Percentiles rank a stretch among this genome's conserved stretches.
Evolutionary conservation across 1,284 basidiomycete species (phyloP).

Genomic region (Pyrrhoderma noxium): DNA sequence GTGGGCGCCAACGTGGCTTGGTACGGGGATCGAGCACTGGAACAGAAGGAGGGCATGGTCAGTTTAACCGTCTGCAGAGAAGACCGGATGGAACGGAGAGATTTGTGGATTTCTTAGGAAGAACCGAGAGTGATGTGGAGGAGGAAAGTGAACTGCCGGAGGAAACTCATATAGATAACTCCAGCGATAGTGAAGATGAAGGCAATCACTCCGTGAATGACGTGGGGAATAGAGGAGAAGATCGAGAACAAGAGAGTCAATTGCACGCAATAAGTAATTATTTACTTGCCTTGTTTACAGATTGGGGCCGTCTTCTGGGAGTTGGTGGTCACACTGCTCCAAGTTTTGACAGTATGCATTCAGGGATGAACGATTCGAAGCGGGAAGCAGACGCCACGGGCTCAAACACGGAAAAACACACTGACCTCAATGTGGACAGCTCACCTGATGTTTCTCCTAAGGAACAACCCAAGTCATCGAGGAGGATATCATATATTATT

Average conservation of each 20-base stretch:
- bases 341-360: neutral
- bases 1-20: conserved; percentile 33
- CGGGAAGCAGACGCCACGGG: neutral
- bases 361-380: neutral
- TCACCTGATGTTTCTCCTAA: neutral
- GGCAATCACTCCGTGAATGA: conserved; percentile 20
- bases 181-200: conserved; percentile 14
- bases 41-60: conserved; percentile 35
- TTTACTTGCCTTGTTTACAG: conserved; percentile 65
- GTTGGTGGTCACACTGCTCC: conserved; percentile 21
- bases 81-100: conserved; percentile 53
- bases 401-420: neutral
- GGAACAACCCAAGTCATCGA: neutral
- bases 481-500: neutral
- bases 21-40: neutral
- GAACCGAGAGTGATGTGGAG: conserved; percentile 69
- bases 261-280: conserved; percentile 58
- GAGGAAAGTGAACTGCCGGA: conserved; percentile 49
- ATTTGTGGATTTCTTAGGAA: conserved; percentile 56
- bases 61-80: conserved; percentile 60
- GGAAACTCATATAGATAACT: conserved; percentile 6
- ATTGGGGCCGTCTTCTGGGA: conserved; percentile 40
- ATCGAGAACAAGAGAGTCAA: conserved; percentile 46
- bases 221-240: conserved; percentile 28
- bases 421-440: neutral